phyloP scores from a whole-genome alignment of 192 early-diverging fungal genomes.

The Gonapodya prolifera region DNA sequence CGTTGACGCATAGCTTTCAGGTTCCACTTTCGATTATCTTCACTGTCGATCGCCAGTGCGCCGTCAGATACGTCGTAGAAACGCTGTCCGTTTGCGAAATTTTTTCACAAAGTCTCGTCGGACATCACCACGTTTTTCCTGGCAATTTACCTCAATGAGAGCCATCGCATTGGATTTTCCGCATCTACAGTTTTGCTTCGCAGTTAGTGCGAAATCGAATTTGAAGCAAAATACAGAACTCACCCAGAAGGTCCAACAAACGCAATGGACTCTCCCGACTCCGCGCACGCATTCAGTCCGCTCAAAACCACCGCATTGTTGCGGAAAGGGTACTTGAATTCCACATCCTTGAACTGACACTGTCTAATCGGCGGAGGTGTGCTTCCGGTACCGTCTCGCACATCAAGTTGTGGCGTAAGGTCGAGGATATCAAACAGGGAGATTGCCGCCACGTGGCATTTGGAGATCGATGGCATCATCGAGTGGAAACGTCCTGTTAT shows the following conservation, averaged over 20 bases:
- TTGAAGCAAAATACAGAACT: neutral
- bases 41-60: constrained; percentile 37
- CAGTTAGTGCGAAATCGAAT: neutral
- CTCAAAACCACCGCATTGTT: constrained; percentile 39
- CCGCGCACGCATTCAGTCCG: constrained; percentile 6
- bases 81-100: too few relatives aligned
- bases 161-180: constrained; percentile 36
- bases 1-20: constrained; percentile 49
- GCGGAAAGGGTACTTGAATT: constrained; percentile 56
- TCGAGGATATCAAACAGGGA: constrained; percentile 59
- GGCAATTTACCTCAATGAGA: constrained; percentile 50
- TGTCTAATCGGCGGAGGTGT: constrained; percentile 13
- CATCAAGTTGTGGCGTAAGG: constrained; percentile 55
- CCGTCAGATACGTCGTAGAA: constrained; percentile 66
- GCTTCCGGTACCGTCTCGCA: constrained; percentile 23
- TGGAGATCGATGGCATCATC: constrained; percentile 58
- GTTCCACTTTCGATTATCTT: constrained; percentile 45
- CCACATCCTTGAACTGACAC: constrained; percentile 14
- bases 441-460: constrained; percentile 66
- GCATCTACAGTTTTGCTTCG: neutral
- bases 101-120: too few relatives aligned
- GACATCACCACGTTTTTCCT: too few relatives aligned
- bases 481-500: constrained; percentile 50
- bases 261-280: constrained; percentile 3
- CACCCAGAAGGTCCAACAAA: constrained; percentile 50